phyloP scores from a whole-genome alignment of 352 stramenopile species.

The Pythium pyrilobum region DNA sequence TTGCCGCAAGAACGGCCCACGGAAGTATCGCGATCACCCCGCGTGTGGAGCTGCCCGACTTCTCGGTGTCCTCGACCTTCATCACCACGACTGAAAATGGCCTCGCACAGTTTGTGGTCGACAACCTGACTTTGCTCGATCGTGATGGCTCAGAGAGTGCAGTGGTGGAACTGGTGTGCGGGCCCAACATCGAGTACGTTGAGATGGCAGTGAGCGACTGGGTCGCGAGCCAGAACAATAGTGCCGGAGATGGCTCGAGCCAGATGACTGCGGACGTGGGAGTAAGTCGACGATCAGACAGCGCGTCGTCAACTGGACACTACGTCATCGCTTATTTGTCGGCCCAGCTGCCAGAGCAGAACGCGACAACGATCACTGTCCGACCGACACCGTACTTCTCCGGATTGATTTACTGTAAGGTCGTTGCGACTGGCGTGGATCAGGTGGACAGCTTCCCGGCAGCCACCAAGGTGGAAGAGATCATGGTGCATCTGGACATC shows the following conservation, averaged over 20 bases:
- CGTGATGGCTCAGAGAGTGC: constrained; percentile 14
- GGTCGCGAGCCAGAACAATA: too few relatives aligned
- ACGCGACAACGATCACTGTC: constrained; percentile 15
- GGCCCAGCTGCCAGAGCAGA: neutral
- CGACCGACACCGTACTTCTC: constrained; percentile 24
- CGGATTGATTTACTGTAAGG: constrained; percentile 21
- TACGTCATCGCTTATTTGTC: constrained; percentile 1
- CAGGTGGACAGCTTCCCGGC: neutral
- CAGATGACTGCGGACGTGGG: neutral
- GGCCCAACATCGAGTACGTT: neutral
- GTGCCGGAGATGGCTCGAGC: too few relatives aligned
- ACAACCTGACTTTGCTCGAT: constrained; percentile 2
- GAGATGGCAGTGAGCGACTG: neutral
- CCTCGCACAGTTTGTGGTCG: neutral
- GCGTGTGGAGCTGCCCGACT: neutral
- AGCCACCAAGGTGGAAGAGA: neutral
- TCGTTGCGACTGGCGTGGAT: constrained; percentile 19
- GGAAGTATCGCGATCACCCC: neutral
- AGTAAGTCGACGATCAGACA: neutral
- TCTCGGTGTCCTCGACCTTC: neutral
- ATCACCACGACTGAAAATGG: constrained; percentile 1
- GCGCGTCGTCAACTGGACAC: neutral
- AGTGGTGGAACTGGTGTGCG: constrained; percentile 4
- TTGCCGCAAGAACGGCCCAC: neutral
- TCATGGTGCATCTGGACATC: neutral